phyloP scores from a whole-genome alignment of 1,284 basidiomycete genomes.

The Sporisorium exsertum region DNA sequence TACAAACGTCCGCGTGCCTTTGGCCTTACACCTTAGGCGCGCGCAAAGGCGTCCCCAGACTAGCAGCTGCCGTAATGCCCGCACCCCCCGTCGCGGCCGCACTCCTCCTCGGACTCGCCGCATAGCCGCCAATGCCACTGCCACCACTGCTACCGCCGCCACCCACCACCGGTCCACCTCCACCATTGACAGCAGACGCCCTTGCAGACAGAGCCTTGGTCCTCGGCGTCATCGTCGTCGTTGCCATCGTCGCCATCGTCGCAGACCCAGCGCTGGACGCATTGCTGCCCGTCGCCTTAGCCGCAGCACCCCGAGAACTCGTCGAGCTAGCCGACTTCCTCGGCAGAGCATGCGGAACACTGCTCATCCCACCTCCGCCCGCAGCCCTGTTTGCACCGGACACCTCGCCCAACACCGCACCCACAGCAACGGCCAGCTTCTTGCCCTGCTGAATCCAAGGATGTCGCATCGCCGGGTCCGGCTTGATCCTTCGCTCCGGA shows the following conservation, averaged over 20 bases:
- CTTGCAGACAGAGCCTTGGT: slow-evolving; percentile 12
- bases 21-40: slow-evolving; percentile 12
- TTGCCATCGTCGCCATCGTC: background rate
- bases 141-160: background rate
- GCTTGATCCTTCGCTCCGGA: slow-evolving; percentile 93
- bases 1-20: background rate
- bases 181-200: slow-evolving; percentile 1
- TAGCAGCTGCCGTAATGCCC: background rate
- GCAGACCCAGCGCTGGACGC: background rate
- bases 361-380: background rate
- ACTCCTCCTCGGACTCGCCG: slow-evolving; percentile 32
- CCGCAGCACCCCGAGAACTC: background rate
- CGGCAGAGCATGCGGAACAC: slow-evolving; percentile 2
- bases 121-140: slow-evolving; percentile 10
- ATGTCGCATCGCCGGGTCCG: slow-evolving; percentile 79
- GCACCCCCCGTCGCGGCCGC: slow-evolving; percentile 7
- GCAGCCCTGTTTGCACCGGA: background rate
- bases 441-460: slow-evolving; percentile 59
- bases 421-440: slow-evolving; percentile 14
- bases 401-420: slow-evolving; percentile 9
- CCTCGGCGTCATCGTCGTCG: slow-evolving; percentile 8
- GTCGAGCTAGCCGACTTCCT: slow-evolving; percentile 8
- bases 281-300: background rate
- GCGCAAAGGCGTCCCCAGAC: slow-evolving; percentile 21
- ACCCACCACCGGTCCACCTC: background rate